Evolutionary conservation across 2,329 filamentous ascomycete species (phyloP).

Genomic region (Proliferodiscus dingleyae): DNA sequence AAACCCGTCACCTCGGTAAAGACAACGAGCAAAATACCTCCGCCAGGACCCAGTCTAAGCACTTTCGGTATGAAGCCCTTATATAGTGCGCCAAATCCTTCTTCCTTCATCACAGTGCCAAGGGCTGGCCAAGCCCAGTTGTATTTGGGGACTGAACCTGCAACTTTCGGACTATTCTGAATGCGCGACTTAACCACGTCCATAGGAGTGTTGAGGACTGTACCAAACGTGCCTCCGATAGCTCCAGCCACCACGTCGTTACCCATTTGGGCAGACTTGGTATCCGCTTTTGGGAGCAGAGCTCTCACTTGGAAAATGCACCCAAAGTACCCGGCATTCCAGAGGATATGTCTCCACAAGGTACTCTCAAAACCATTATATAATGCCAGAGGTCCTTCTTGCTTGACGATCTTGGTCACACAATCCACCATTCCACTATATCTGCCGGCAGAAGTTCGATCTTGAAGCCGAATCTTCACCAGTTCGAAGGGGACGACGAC

Average conservation of each 20-base stretch:
- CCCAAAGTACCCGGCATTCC: slow-evolving; percentile 96
- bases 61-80: slow-evolving; percentile 99
- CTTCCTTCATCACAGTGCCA: slow-evolving; percentile 82
- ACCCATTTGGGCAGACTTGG: slow-evolving; percentile 73
- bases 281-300: slow-evolving; percentile 74
- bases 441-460: slow-evolving; percentile 86
- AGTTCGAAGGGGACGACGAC: slow-evolving; percentile 98
- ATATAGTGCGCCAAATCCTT: slow-evolving; percentile 88
- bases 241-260: slow-evolving; percentile 87
- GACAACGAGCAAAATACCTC: slow-evolving; percentile 69
- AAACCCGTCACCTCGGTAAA: slow-evolving; percentile 91
- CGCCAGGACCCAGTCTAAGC: slow-evolving; percentile 63
- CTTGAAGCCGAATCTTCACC: slow-evolving; percentile 96
- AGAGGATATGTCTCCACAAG: slow-evolving; percentile 89
- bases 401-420: slow-evolving; percentile 72
- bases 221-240: slow-evolving; percentile 85
- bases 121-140: slow-evolving; percentile 96
- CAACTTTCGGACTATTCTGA: slow-evolving; percentile 82
- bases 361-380: slow-evolving; percentile 98
- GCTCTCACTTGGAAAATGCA: slow-evolving; percentile 96
- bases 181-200: slow-evolving; percentile 98
- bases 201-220: slow-evolving; percentile 89
- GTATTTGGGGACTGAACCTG: slow-evolving; percentile 86
- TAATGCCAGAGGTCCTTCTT: slow-evolving; percentile 79
- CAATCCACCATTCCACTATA: slow-evolving; percentile 80